A percentile compares a stretch with the other conserved stretches of the same genome.
These are phyloP conservation scores for Pouteria glomerata DNA, from an alignment of 148 eudicot genomes.

Conservation along the genomic window DNA sequence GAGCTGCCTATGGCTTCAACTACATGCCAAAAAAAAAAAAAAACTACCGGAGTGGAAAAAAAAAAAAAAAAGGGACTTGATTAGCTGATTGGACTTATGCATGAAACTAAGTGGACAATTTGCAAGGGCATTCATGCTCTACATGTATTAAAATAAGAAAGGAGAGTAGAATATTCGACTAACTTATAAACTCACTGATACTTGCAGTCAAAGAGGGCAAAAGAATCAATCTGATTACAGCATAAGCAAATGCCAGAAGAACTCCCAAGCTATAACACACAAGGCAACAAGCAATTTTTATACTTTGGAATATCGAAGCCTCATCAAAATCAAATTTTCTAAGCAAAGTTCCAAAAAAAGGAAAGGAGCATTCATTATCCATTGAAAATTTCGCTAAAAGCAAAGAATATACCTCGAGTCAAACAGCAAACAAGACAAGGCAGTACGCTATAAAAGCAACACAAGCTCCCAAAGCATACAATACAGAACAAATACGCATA, in stretches of 20 bases:
- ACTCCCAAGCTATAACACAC: background rate
- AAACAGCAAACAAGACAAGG: background rate
- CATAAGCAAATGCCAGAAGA: background rate
- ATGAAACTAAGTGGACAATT: background rate
- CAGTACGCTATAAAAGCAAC: background rate
- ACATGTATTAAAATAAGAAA: too few species aligned
- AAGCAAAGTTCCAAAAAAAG: background rate
- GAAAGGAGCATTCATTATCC: background rate
- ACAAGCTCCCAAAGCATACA: background rate
- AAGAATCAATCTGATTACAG: background rate
- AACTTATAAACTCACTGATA: background rate
- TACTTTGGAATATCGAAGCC: background rate
- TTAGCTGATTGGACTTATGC: background rate
- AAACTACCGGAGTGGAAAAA: too few species aligned
- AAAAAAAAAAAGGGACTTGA: background rate
- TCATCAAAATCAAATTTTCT: background rate
- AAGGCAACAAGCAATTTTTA: background rate
- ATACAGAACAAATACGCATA: background rate
- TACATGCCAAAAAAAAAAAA: too few species aligned
- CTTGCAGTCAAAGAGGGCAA: background rate
- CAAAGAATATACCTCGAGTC: conserved; percentile 3
- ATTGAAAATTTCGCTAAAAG: background rate
- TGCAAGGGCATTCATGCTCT: background rate
- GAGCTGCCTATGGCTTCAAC: background rate
- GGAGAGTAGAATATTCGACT: background rate